A percentile compares a stretch with the other conserved stretches of the same genome.
These are phyloP conservation scores for Elsinoe australis DNA, from an alignment of 2,329 filamentous ascomycete species.

Conservation along the genomic window DNA sequence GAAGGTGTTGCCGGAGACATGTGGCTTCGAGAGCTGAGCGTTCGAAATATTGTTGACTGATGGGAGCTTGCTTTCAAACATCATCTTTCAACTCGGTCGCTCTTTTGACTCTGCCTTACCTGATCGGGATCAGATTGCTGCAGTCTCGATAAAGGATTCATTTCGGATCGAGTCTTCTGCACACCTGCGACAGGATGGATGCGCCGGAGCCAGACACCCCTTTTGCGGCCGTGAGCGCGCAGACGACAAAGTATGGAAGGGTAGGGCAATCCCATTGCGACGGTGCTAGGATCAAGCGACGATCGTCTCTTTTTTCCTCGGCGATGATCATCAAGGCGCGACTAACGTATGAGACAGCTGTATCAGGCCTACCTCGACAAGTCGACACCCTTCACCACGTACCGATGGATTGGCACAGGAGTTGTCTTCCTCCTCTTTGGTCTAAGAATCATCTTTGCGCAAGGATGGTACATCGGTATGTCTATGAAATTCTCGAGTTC, in stretches of 20 bases:
- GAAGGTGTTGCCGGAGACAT: conserved; percentile 12
- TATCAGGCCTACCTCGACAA: conserved; percentile 93
- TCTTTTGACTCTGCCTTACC: conserved; percentile 2
- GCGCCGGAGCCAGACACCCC: conserved; percentile 82
- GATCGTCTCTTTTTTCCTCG: no score
- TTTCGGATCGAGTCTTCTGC: not conserved
- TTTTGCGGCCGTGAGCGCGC: conserved; percentile 80
- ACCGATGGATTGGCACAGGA: conserved; percentile 84
- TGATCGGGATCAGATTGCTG: not conserved
- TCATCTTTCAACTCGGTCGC: conserved; percentile 6
- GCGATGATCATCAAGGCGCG: no score
- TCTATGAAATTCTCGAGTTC: not conserved
- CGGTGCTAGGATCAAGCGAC: not conserved
- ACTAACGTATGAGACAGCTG: conserved; percentile 48
- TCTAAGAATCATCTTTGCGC: conserved; percentile 77
- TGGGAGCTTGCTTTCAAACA: not conserved
- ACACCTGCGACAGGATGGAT: conserved; percentile 56
- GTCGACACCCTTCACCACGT: conserved; percentile 79
- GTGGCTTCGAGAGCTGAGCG: conserved; percentile 14
- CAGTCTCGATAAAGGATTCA: not conserved
- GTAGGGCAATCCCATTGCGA: conserved; percentile 41
- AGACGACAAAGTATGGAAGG: conserved; percentile 67
- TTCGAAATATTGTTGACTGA: conserved; percentile 13
- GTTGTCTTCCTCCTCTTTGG: conserved; percentile 72
- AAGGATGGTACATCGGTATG: conserved; percentile 98